Evolutionary conservation across 1,284 basidiomycete genomes (phyloP).

Genomic region (Trametes versicolor): DNA sequence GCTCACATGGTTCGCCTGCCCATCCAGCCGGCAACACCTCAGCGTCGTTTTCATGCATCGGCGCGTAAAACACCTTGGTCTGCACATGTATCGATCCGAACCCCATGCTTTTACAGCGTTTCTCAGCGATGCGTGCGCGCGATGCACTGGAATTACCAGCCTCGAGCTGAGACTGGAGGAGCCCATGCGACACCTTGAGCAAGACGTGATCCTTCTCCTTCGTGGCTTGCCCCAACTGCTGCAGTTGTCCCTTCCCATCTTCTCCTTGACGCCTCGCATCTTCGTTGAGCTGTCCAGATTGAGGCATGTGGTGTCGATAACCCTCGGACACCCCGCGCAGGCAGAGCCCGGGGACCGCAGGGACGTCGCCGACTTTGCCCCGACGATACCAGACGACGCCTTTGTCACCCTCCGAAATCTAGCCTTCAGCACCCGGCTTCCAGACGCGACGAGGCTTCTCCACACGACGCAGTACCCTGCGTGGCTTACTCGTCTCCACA

Average conservation of each 20-base stretch:
- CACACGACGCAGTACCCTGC: slow-evolving; percentile 32
- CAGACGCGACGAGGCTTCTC: slow-evolving; percentile 40
- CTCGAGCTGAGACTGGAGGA: slow-evolving; percentile 52
- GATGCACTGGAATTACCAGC: slow-evolving; percentile 55
- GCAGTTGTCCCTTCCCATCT: slow-evolving; percentile 59
- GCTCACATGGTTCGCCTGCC: slow-evolving; percentile 50
- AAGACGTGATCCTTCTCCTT: slow-evolving; percentile 50
- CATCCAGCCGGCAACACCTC: slow-evolving; percentile 40
- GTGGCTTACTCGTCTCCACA: slow-evolving; percentile 57
- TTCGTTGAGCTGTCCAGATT: slow-evolving; percentile 56
- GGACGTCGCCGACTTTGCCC: slow-evolving; percentile 55
- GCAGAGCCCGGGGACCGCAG: slow-evolving; percentile 52
- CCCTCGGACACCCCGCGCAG: slow-evolving; percentile 54
- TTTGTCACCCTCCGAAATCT: slow-evolving; percentile 64
- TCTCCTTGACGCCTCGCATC: slow-evolving; percentile 55
- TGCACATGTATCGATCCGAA: slow-evolving; percentile 40
- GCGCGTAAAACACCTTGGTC: slow-evolving; percentile 46
- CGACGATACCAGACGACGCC: slow-evolving; percentile 53
- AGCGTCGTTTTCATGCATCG: slow-evolving; percentile 53
- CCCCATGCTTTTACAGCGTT: slow-evolving; percentile 43
- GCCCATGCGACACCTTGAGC: slow-evolving; percentile 48
- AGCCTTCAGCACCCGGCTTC: slow-evolving; percentile 55
- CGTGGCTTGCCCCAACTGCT: slow-evolving; percentile 53
- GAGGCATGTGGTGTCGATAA: slow-evolving; percentile 54
- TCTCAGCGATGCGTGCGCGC: slow-evolving; percentile 55